Evolutionary conservation across 1,284 basidiomycete species (phyloP).

Genomic region (Butyriboletus appendiculatus): DNA sequence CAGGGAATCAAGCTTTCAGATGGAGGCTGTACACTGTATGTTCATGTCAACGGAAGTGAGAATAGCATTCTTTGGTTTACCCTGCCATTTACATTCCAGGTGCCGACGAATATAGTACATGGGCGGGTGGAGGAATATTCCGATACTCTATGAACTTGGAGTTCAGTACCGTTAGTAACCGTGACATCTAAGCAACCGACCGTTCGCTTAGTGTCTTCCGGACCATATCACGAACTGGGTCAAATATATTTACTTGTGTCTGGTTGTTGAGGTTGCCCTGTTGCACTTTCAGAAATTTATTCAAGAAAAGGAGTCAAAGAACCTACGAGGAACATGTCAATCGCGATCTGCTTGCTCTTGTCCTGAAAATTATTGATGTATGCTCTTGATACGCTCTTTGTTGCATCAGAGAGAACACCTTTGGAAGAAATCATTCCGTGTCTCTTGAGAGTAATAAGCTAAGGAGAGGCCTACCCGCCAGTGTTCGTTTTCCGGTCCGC

Average conservation of each 20-base stretch:
- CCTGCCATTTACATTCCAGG: slow-evolving; percentile 95
- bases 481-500: slow-evolving; percentile 89
- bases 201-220: slow-evolving; percentile 68
- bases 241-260: slow-evolving; percentile 86
- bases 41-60: slow-evolving; percentile 13
- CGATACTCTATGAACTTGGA: slow-evolving; percentile 48
- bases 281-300: slow-evolving; percentile 1
- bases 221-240: slow-evolving; percentile 91
- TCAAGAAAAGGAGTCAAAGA: background rate
- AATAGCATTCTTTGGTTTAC: slow-evolving; percentile 42
- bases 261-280: slow-evolving; percentile 93
- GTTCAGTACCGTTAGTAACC: background rate
- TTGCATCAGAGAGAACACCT: slow-evolving; percentile 93
- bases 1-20: slow-evolving; percentile 86
- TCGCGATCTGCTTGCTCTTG: slow-evolving; percentile 90
- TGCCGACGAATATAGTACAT: slow-evolving; percentile 84
- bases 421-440: slow-evolving; percentile 11
- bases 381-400: slow-evolving; percentile 92
- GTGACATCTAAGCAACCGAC: slow-evolving; percentile 34
- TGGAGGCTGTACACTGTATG: slow-evolving; percentile 51
- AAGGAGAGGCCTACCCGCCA: slow-evolving; percentile 58
- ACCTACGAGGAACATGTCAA: slow-evolving; percentile 90
- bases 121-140: slow-evolving; percentile 85
- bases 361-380: slow-evolving; percentile 99
- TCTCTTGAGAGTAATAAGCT: background rate